Evolutionary conservation across 2,329 filamentous ascomycete genomes (phyloP).

Genomic region (Helotiales sp.): DNA sequence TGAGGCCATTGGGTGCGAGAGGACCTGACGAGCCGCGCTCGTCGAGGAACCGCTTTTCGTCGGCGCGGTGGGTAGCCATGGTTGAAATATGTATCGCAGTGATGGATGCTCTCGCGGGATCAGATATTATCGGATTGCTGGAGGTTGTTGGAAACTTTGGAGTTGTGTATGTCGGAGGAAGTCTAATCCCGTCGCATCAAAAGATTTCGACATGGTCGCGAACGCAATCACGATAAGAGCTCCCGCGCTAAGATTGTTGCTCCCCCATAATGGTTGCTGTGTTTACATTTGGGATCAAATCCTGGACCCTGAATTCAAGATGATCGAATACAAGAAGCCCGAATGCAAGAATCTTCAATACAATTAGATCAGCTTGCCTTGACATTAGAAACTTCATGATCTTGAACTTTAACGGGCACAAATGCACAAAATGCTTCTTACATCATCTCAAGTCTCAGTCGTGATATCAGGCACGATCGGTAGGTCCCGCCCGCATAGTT

Average conservation of each 20-base stretch:
- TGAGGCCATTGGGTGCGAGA: conserved; percentile 82
- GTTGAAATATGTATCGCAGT: not conserved
- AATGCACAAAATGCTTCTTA: conserved; percentile 49
- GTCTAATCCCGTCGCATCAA: not conserved
- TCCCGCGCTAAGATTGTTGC: not conserved
- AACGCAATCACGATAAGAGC: not conserved
- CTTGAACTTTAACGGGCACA: not conserved
- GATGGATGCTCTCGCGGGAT: not conserved
- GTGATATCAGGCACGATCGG: conserved; percentile 63
- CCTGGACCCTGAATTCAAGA: not conserved
- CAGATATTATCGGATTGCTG: not conserved
- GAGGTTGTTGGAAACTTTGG: not conserved
- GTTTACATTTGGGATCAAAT: not conserved
- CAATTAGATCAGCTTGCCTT: not conserved
- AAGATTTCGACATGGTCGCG: not conserved
- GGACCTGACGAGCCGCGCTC: conserved; percentile 79
- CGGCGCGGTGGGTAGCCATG: conserved; percentile 65
- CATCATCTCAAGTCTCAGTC: conserved; percentile 69
- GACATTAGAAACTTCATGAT: not conserved
- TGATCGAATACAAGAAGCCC: not conserved
- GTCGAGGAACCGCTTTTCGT: conserved; percentile 81
- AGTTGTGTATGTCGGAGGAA: not conserved
- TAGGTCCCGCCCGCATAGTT: conserved; percentile 40
- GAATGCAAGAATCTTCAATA: not conserved
- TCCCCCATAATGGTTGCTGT: not conserved